Conservation (phyloP, 176 grass and related monocot species). For the Chloris gayana region DNA sequence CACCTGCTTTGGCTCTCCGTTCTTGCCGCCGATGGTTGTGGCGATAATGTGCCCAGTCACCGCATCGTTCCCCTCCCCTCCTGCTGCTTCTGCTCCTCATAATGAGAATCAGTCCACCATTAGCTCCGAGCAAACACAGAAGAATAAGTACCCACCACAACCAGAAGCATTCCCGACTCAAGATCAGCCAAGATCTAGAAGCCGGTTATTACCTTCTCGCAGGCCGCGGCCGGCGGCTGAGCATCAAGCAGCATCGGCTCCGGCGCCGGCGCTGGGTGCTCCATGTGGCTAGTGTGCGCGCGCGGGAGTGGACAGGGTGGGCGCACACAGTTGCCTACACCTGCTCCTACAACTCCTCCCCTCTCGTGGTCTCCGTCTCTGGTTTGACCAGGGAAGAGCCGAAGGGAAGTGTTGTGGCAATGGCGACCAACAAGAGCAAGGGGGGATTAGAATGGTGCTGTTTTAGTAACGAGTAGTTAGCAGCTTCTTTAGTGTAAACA, state of each 20-base stretch:
- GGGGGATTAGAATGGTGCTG: background rate
- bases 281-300: conserved; percentile 28
- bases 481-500: background rate
- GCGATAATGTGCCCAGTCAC: conserved; percentile 84
- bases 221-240: conserved; percentile 4
- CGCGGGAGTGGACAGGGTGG: too few species aligned
- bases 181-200: background rate
- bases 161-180: background rate
- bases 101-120: background rate
- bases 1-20: conserved; percentile 84
- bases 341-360: background rate
- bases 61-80: conserved; percentile 52
- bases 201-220: background rate
- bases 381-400: background rate
- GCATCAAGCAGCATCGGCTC: conserved; percentile 38
- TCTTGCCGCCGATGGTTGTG: conserved; percentile 79
- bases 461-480: background rate
- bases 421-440: too few species aligned
- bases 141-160: background rate
- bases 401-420: too few species aligned
- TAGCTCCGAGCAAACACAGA: background rate
- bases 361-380: too few species aligned
- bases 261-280: conserved; percentile 27
- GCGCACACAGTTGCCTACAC: background rate
- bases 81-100: conserved; percentile 19